phyloP scores from a whole-genome alignment of 805 yeast genomes.

The Starmera quercuum region DNA sequence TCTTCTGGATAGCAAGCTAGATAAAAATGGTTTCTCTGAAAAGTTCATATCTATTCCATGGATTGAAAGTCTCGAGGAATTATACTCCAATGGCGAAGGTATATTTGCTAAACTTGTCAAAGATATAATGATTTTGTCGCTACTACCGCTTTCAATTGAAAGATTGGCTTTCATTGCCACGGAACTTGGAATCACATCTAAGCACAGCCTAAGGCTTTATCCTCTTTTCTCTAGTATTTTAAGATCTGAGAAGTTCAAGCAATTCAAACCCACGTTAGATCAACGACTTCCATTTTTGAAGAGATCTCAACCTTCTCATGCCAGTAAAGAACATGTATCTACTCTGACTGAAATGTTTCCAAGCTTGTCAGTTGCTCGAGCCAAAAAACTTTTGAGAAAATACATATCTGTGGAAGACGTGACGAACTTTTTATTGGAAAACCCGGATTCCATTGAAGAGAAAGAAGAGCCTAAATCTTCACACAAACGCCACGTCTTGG shows the following conservation, averaged over 20 bases:
- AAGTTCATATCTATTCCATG: slow-evolving; percentile 46
- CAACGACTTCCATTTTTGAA: slow-evolving; percentile 43
- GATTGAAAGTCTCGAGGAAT: slow-evolving; percentile 50
- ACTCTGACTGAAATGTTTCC: slow-evolving; percentile 60
- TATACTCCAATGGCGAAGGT: slow-evolving; percentile 52
- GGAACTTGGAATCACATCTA: slow-evolving; percentile 36
- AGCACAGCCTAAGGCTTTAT: slow-evolving; percentile 33
- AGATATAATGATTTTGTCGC: slow-evolving; percentile 43
- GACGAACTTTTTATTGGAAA: slow-evolving; percentile 54
- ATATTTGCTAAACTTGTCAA: slow-evolving; percentile 37
- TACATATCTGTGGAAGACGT: slow-evolving; percentile 48
- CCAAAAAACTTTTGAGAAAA: slow-evolving; percentile 39
- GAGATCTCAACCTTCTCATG: slow-evolving; percentile 1
- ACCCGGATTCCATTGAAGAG: slow-evolving; percentile 33
- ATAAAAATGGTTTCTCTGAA: slow-evolving; percentile 26
- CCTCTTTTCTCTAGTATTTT: slow-evolving; percentile 53
- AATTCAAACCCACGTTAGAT: slow-evolving; percentile 42
- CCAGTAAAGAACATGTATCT: slow-evolving; percentile 29
- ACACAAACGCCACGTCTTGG: background rate
- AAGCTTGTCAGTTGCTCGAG: slow-evolving; percentile 38
- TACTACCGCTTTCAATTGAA: slow-evolving; percentile 21
- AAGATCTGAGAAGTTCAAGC: slow-evolving; percentile 37
- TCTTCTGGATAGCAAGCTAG: background rate
- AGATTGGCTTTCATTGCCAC: slow-evolving; percentile 29
- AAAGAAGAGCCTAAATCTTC: slow-evolving; percentile 2